A percentile compares a stretch with the other conserved stretches of the same genome.
Evolutionary conservation across 345 rosid genomes (phyloP).

Genomic region (Litchi chinensis): DNA sequence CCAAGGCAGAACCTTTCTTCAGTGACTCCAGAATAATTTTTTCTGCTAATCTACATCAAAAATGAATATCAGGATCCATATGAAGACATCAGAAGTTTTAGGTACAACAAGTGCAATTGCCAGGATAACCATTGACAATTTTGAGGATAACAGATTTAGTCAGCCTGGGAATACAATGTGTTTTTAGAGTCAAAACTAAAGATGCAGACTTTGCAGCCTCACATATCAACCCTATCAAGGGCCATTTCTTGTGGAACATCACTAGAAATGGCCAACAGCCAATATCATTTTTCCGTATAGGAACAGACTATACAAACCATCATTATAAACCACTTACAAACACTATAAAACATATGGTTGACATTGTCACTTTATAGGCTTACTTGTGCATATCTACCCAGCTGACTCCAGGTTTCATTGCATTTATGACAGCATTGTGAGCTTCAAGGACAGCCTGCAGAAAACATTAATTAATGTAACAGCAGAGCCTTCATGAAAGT

Average conservation of each 20-base stretch:
- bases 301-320: background rate
- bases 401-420: slow-evolving; percentile 84
- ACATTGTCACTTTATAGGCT: slow-evolving; percentile 28
- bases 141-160: background rate
- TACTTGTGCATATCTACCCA: slow-evolving; percentile 97
- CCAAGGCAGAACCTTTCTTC: slow-evolving; percentile 59
- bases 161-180: background rate
- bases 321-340: slow-evolving; percentile 3
- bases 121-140: background rate
- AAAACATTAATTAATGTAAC: slow-evolving; percentile 17
- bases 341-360: background rate
- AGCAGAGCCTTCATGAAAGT: background rate
- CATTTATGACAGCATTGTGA: slow-evolving; percentile 77
- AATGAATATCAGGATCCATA: background rate
- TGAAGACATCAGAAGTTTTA: background rate
- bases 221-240: slow-evolving; percentile 5
- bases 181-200: background rate
- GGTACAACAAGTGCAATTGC: background rate
- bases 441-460: slow-evolving; percentile 83
- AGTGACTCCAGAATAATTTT: slow-evolving; percentile 70
- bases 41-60: slow-evolving; percentile 73
- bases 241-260: background rate
- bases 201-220: slow-evolving; percentile 2
- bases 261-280: background rate
- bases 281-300: background rate